Conservation (phyloP, 352 stramenopile species). For the Phytophthora podocarpi region DNA sequence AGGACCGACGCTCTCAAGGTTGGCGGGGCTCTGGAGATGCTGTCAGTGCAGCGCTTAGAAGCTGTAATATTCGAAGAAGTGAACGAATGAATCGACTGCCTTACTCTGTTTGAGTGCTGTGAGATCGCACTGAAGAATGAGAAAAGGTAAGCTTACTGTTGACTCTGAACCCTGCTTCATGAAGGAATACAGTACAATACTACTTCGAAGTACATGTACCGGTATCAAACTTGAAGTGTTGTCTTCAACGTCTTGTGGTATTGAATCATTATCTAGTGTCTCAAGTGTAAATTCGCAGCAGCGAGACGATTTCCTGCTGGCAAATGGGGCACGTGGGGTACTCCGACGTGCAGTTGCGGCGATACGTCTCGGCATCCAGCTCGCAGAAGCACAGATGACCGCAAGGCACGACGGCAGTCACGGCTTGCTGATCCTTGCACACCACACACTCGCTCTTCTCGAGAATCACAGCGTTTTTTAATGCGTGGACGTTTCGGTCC, state of each 20-base stretch:
- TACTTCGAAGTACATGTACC: too few relatives aligned
- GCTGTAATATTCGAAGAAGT: too few relatives aligned
- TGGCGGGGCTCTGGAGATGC: too few relatives aligned
- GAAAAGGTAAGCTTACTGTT: too few relatives aligned
- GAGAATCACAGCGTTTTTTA: constrained; percentile 66
- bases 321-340: constrained; percentile 79
- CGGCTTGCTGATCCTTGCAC: constrained; percentile 76
- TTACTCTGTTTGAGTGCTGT: too few relatives aligned
- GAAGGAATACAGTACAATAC: too few relatives aligned
- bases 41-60: too few relatives aligned
- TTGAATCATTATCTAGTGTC: constrained; percentile 20
- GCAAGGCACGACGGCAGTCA: constrained; percentile 80
- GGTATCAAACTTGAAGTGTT: too few relatives aligned
- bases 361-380: constrained; percentile 76
- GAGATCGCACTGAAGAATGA: too few relatives aligned
- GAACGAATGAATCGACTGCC: too few relatives aligned
- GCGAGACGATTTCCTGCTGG: constrained; percentile 79
- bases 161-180: too few relatives aligned
- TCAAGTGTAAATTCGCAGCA: constrained; percentile 80
- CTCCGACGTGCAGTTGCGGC: constrained; percentile 42
- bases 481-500: constrained; percentile 70
- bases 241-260: constrained; percentile 2
- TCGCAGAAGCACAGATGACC: constrained; percentile 88
- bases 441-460: constrained; percentile 81
- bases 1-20: too few relatives aligned